Evolutionary conservation across 2,329 filamentous ascomycete genomes (phyloP).

Genomic region (Sclerotinia minor): DNA sequence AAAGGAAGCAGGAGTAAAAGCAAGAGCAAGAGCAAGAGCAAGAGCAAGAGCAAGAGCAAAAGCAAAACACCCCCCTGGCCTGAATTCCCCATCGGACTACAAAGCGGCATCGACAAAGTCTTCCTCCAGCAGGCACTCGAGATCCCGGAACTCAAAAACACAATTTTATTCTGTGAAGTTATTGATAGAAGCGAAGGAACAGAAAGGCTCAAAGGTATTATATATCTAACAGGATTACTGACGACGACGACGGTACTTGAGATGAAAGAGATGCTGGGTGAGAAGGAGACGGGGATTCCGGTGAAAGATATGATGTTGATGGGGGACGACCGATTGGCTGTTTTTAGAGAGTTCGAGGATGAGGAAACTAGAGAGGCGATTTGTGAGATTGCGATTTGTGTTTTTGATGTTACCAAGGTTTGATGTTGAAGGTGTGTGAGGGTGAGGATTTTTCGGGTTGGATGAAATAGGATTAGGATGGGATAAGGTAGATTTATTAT

Average conservation of each 20-base stretch:
- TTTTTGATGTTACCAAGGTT: neutral
- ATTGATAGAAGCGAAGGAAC: neutral
- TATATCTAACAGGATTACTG: neutral
- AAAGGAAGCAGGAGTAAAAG: too few relatives aligned
- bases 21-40: neutral
- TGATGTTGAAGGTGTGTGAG: neutral
- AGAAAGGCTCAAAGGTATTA: neutral
- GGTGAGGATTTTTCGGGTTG: neutral
- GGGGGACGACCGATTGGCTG: neutral
- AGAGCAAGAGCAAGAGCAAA: neutral
- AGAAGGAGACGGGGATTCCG: neutral
- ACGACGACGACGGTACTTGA: neutral
- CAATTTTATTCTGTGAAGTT: neutral
- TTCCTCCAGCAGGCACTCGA: neutral
- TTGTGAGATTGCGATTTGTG: neutral
- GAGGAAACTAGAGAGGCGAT: neutral
- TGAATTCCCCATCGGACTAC: neutral
- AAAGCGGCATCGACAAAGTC: neutral
- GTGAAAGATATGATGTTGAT: neutral
- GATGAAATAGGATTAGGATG: neutral
- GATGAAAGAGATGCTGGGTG: constrained; percentile 1
- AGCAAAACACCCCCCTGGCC: neutral
- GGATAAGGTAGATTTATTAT: neutral
- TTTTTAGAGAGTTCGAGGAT: constrained; percentile 7
- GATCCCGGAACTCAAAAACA: neutral